Percentiles rank a stretch among this genome's conserved stretches.
These are phyloP conservation scores for Vitis hybrid DNA, from an alignment of 177 flowering plant species.

Conservation along the genomic window DNA sequence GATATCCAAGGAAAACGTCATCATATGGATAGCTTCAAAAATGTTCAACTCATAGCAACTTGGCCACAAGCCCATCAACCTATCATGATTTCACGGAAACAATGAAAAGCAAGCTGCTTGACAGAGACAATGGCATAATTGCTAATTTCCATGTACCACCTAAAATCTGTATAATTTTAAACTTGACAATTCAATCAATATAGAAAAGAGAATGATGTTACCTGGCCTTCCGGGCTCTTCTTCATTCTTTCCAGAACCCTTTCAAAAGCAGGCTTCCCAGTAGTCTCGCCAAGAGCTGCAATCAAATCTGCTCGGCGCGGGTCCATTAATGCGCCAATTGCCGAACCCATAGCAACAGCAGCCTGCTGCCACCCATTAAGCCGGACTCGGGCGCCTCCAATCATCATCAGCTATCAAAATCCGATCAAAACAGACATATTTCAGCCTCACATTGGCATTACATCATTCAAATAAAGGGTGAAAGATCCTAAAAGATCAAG, in stretches of 20 bases:
- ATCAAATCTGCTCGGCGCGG: constrained; percentile 90
- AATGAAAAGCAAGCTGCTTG: no score
- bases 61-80: no score
- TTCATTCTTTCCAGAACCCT: constrained; percentile 88
- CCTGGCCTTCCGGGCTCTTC: constrained; percentile 77
- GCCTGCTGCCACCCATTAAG: constrained; percentile 88
- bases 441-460: no score
- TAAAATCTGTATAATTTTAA: background rate
- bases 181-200: background rate
- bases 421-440: no score
- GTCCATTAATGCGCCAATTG: constrained; percentile 82
- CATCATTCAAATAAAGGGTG: no score
- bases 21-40: no score
- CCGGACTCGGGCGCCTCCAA: constrained; percentile 48
- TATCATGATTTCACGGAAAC: no score
- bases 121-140: no score
- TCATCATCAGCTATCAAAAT: constrained; percentile 23
- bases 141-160: no score
- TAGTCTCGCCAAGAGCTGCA: constrained; percentile 96
- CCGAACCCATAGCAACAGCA: constrained; percentile 88
- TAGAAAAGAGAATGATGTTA: constrained; percentile 22
- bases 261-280: constrained; percentile 89
- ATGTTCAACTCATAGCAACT: no score
- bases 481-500: no score
- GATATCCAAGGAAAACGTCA: no score